phyloP scores from a whole-genome alignment of 2,329 filamentous ascomycete genomes.

The Alternaria rosae region DNA sequence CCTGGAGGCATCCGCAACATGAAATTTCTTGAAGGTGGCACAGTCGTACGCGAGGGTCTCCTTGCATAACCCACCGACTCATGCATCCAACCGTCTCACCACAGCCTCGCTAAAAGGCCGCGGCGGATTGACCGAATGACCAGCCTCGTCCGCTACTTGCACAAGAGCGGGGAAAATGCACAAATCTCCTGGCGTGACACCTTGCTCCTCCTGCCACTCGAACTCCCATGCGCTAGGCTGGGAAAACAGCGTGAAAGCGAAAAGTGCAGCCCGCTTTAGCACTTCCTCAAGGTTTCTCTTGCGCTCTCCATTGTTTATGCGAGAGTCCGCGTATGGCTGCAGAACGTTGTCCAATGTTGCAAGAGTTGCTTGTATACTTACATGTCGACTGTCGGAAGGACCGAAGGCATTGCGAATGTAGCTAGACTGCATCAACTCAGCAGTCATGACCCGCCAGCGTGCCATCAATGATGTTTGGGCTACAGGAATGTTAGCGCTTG shows the following conservation, averaged over 20 bases:
- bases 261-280: slow-evolving; percentile 42
- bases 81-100: slow-evolving; percentile 34
- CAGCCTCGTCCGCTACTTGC: slow-evolving; percentile 42
- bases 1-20: background rate
- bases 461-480: slow-evolving; percentile 27
- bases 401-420: slow-evolving; percentile 38
- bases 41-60: background rate
- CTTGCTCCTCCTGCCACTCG: slow-evolving; percentile 40
- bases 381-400: slow-evolving; percentile 31
- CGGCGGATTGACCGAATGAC: slow-evolving; percentile 34
- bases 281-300: slow-evolving; percentile 45
- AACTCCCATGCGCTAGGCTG: slow-evolving; percentile 46
- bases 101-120: slow-evolving; percentile 41
- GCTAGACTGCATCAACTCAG: slow-evolving; percentile 35
- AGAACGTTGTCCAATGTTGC: slow-evolving; percentile 37
- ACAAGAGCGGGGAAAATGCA: slow-evolving; percentile 48
- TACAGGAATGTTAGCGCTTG: slow-evolving; percentile 4
- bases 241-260: slow-evolving; percentile 48
- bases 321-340: slow-evolving; percentile 35
- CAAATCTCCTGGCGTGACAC: slow-evolving; percentile 35
- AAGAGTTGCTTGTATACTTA: slow-evolving; percentile 31
- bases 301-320: slow-evolving; percentile 37
- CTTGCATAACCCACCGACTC: background rate
- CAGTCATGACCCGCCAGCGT: slow-evolving; percentile 44
- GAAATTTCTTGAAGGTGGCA: background rate